These are phyloP conservation scores for Copromyces sp. DNA, from an alignment of 495 filamentous ascomycete genomes.

Conservation along the genomic window DNA sequence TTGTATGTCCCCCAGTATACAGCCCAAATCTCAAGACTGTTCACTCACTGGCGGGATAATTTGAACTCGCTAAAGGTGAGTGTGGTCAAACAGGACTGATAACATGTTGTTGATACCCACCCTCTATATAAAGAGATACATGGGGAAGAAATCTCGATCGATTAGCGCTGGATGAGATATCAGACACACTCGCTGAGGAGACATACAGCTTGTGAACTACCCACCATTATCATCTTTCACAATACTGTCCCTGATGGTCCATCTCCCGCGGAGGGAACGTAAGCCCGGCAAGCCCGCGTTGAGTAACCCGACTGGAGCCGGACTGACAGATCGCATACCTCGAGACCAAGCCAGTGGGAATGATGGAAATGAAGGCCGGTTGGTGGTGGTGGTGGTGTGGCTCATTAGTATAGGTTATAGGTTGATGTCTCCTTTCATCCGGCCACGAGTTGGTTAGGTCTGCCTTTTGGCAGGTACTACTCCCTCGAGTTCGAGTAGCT, in stretches of 20 bases:
- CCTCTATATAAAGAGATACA: too few relatives aligned
- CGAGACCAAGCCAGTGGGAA: not conserved
- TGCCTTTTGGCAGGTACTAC: not conserved
- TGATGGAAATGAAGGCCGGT: not conserved
- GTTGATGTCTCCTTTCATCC: not conserved
- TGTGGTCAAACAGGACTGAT: not conserved
- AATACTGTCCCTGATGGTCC: not conserved
- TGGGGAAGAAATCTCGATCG: not conserved
- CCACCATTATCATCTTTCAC: not conserved
- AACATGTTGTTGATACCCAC: not conserved
- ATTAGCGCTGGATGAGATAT: not conserved
- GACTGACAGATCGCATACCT: not conserved
- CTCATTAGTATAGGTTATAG: not conserved
- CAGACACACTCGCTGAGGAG: too few relatives aligned
- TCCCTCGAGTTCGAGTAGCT: not conserved
- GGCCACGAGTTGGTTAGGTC: not conserved
- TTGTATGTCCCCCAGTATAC: too few relatives aligned
- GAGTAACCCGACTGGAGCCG: not conserved
- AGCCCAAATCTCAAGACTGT: not conserved
- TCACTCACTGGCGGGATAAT: not conserved
- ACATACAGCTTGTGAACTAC: not conserved
- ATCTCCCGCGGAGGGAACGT: not conserved
- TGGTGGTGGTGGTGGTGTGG: not conserved
- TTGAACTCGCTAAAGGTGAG: not conserved
- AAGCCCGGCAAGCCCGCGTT: not conserved